Evolutionary conservation across 805 yeast species (phyloP), one percentile per base, ranked within the genome.

Genomic region (Saturnispora saitoi): DNA sequence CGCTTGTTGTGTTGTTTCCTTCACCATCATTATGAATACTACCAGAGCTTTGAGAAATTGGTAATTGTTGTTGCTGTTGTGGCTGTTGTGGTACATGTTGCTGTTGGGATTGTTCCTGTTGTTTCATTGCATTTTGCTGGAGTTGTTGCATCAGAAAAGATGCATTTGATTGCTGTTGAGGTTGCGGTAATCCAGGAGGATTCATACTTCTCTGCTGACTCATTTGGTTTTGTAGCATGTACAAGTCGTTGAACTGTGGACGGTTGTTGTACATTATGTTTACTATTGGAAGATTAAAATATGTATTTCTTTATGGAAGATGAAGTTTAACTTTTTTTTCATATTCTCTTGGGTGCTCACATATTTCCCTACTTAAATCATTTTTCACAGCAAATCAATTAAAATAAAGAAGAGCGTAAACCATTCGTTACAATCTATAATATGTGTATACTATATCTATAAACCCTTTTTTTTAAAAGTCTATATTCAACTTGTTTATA

Each of bases 121-220:
- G 47, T 20, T 44, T 52, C 37, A 22, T 37, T 20, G 29, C 41
- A 12, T 11, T 50, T 48, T 54, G 58, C 15, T 53, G 58, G 29
- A 53, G 62, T 22, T 59, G 63, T 20, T 58, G 63, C 14, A 59
- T 54, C 17, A 58, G 37, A 20, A 58, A 45, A 1, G 60, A 49
- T n/a, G 60, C 58, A 26, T 54, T 52, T 10, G 40, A 20, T 20
- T 43, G 47, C 8, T 31, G 32, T 19, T 49, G 56, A 26, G 42
- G 45, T 24, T 45, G 50, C 28, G 49, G 55, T 4, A 38, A 43
- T 11, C 30, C 30, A 20, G 31, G 48, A 4, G 32, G 44, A 12
- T 48, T 34, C 39, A 49, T 50, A 12, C 37, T 31, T 31, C 53
- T 47, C 20, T 55, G 58, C 17, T 54, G 58, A n/a, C 47, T 51